Base-by-base conservation (phyloP, 169 alveolate species). In the Eimeria falciformis region DNA sequence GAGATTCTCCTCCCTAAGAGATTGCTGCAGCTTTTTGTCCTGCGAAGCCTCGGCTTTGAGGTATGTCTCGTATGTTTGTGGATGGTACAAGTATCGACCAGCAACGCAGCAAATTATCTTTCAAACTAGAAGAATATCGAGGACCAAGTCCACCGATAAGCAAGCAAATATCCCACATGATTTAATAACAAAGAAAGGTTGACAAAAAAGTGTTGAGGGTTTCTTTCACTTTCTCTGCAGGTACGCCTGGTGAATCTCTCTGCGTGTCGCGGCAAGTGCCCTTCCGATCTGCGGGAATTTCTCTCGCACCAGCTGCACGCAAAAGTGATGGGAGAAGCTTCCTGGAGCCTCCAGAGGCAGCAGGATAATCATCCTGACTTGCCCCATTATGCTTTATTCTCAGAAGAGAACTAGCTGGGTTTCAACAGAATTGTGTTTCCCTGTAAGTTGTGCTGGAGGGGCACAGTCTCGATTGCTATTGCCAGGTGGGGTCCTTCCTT, bases 1-100 rank as follows among this genome's bases (percentile, higher is more conserved):
- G 89, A 73, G 21, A 81, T 81, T 29, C 53, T 81, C 56, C 53
- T 81, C 43, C 89, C 89, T 53, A 81, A 81, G 53, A 81, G 56
- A 75, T 25, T 81, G 89, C 50, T 81, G 75, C 89, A 81, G 89
- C 18, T 81, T 2, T 81, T 81, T 56, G 75, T 81, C 25, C 40
- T 81, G 58, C 71, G 89, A 11, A 50, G 89, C 21, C 89, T 81
- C 37, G 89, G 89, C 58, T 81, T 71, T 71, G 89, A 81, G 89
- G 89, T 81, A 53, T 21, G 65, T 21, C 40, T 33, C 40, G 40
- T 33, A 33, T 33, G 40, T 2, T 33, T 33, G 40, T 33, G 40
- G 69, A 47, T 50, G 50, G 50, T n/a, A 27, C 5, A 27, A 2
- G 65, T 17, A 53, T n/a, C 6, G 3, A 17, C 9, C n/a, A 53